Percentiles rank a stretch among this genome's conserved stretches.
phyloP scores from a whole-genome alignment of 768 basidiomycete species.

The Auricularia sp. region DNA sequence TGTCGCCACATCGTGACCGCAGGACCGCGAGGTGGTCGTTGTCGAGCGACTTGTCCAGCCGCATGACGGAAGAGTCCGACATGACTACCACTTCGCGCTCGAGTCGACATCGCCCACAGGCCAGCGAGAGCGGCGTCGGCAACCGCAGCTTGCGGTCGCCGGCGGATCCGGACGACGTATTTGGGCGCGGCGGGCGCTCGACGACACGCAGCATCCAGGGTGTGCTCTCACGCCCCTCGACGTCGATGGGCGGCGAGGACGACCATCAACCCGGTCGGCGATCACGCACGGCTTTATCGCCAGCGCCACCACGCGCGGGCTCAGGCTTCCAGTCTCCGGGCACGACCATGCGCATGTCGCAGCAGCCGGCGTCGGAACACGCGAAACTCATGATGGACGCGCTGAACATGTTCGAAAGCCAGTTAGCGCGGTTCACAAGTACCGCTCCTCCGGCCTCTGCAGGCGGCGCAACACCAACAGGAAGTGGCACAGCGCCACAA shows the following conservation, averaged over 20 bases:
- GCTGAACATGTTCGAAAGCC: conserved; percentile 57
- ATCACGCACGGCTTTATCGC: conserved; percentile 9
- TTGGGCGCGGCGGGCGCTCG: background rate
- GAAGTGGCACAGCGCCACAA: conserved; percentile 23
- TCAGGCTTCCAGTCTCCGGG: conserved; percentile 7
- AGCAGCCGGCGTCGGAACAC: conserved; percentile 38
- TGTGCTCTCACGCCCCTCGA: conserved; percentile 14
- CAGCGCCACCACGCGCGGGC: conserved; percentile 11
- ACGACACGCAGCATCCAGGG: background rate
- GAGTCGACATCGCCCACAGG: background rate
- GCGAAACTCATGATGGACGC: conserved; percentile 61
- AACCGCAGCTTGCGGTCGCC: background rate
- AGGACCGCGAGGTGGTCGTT: background rate
- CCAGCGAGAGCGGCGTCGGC: background rate
- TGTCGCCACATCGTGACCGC: background rate
- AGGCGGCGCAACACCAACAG: conserved; percentile 29
- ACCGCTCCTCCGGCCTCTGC: conserved; percentile 1
- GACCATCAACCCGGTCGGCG: conserved; percentile 18
- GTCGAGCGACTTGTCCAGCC: background rate
- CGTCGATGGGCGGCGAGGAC: conserved; percentile 27
- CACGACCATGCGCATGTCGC: conserved; percentile 10
- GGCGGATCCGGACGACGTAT: background rate
- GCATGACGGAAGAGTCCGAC: background rate
- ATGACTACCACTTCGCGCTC: background rate
- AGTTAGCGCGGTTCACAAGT: conserved; percentile 46